Evolutionary conservation across 2,329 filamentous ascomycete species (phyloP).

Genomic region (Colletotrichum filicis): DNA sequence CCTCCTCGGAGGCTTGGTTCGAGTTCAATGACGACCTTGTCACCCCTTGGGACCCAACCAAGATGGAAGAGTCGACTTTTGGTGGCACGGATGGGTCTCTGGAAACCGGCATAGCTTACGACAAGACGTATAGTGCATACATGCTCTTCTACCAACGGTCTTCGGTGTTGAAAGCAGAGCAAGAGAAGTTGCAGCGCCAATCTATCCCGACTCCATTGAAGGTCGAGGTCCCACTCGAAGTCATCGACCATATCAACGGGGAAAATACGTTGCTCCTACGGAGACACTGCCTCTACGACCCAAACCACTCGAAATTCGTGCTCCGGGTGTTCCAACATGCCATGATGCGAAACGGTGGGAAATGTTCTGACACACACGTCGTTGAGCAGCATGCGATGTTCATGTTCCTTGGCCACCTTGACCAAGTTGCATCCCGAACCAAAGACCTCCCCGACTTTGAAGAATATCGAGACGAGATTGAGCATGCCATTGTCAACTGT

Average conservation of each 20-base stretch:
- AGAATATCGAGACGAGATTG: constrained; percentile 60
- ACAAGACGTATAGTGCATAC: constrained; percentile 89
- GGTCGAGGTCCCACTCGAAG: constrained; percentile 54
- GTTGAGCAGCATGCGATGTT: constrained; percentile 62
- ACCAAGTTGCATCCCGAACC: constrained; percentile 78
- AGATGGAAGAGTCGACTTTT: constrained; percentile 82
- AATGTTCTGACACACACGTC: constrained; percentile 52
- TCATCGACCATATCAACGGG: constrained; percentile 70
- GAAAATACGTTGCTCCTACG: constrained; percentile 81
- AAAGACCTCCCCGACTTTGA: constrained; percentile 75
- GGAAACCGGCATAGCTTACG: constrained; percentile 61
- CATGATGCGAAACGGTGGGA: constrained; percentile 57
- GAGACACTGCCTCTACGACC: constrained; percentile 83
- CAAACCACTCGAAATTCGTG: constrained; percentile 75
- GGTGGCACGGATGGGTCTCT: constrained; percentile 71
- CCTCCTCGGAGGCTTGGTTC: constrained; percentile 72
- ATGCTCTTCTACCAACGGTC: constrained; percentile 97
- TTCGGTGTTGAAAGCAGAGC: constrained; percentile 68
- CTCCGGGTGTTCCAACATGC: constrained; percentile 69
- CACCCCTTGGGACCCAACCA: constrained; percentile 76
- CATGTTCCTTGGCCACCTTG: constrained; percentile 73
- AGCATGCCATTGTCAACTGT: constrained; percentile 60
- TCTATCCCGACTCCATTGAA: constrained; percentile 53
- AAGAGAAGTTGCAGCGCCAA: constrained; percentile 54
- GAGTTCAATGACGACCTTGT: constrained; percentile 96